Conservation (phyloP, 2,329 filamentous ascomycete genomes). For the Ceratocystis variospora region DNA sequence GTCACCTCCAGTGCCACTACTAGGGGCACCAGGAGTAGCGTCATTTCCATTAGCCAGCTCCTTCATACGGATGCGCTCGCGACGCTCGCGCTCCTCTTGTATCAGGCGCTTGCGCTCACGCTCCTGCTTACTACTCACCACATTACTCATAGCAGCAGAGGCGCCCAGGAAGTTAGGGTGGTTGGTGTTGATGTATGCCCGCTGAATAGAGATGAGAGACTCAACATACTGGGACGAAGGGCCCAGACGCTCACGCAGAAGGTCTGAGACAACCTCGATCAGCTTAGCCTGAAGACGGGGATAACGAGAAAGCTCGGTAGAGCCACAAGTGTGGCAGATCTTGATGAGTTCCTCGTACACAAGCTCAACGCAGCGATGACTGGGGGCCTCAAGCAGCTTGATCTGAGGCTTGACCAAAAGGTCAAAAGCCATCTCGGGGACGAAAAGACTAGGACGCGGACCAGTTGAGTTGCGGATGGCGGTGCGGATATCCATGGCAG, state of each 20-base stretch:
- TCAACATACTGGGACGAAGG: slow-evolving; percentile 86
- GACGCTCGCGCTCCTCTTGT: slow-evolving; percentile 72
- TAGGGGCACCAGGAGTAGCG: not conserved
- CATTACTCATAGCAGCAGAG: slow-evolving; percentile 91
- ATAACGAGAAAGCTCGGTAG: slow-evolving; percentile 81
- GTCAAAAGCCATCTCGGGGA: slow-evolving; percentile 95
- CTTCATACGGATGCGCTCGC: slow-evolving; percentile 70
- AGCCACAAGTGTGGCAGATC: slow-evolving; percentile 97
- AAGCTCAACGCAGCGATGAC: slow-evolving; percentile 90
- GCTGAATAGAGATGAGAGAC: slow-evolving; percentile 90
- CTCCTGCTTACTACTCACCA: slow-evolving; percentile 89
- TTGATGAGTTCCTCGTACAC: slow-evolving; percentile 99
- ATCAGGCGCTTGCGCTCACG: slow-evolving; percentile 69
- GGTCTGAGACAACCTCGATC: slow-evolving; percentile 94
- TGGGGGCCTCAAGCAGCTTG: slow-evolving; percentile 86
- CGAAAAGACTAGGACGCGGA: slow-evolving; percentile 86
- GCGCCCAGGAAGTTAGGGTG: slow-evolving; percentile 97
- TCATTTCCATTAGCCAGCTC: slow-evolving; percentile 66
- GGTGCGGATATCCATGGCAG: slow-evolving; percentile 86
- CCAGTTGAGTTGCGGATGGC: slow-evolving; percentile 97
- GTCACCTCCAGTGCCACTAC: slow-evolving; percentile 28
- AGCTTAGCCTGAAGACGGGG: slow-evolving; percentile 89
- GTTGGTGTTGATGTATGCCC: slow-evolving; percentile 98
- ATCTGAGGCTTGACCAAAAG: slow-evolving; percentile 97
- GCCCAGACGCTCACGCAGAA: slow-evolving; percentile 80